phyloP scores from a whole-genome alignment of 371 early-diverging fungal genomes.

The Amoeboradix gromovi region DNA sequence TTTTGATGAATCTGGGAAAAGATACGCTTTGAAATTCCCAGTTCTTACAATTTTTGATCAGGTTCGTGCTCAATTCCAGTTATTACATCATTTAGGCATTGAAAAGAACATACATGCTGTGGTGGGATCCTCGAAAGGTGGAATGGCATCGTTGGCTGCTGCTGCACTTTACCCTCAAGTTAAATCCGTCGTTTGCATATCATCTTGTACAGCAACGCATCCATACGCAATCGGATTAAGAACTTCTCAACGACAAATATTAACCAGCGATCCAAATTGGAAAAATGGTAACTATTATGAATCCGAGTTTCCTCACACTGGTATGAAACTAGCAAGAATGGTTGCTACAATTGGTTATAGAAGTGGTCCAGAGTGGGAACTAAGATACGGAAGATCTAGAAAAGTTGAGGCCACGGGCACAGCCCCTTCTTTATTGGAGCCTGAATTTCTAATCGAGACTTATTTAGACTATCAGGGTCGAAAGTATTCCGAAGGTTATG shows the following conservation, averaged over 20 bases:
- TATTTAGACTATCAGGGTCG: conserved; percentile 82
- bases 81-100: conserved; percentile 51
- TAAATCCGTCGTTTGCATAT: conserved; percentile 43
- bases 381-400: conserved; percentile 65
- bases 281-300: conserved; percentile 71
- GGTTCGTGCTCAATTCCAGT: conserved; percentile 60
- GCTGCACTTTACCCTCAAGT: conserved; percentile 54
- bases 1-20: conserved; percentile 30
- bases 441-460: conserved; percentile 77
- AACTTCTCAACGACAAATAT: conserved; percentile 48
- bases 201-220: conserved; percentile 71
- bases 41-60: conserved; percentile 72
- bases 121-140: conserved; percentile 81
- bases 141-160: conserved; percentile 58
- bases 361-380: conserved; percentile 87
- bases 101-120: conserved; percentile 47
- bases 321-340: conserved; percentile 46
- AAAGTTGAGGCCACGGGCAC: conserved; percentile 35
- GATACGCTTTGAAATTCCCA: conserved; percentile 69
- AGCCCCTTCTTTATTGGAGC: conserved; percentile 44
- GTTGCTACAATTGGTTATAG: conserved; percentile 32
- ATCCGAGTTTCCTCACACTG: conserved; percentile 48
- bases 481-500: conserved; percentile 62
- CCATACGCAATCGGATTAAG: conserved; percentile 78
- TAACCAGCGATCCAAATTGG: conserved; percentile 84